These are phyloP conservation scores for Silene conica DNA, from an alignment of 148 eudicot genomes.

Conservation along the genomic window DNA sequence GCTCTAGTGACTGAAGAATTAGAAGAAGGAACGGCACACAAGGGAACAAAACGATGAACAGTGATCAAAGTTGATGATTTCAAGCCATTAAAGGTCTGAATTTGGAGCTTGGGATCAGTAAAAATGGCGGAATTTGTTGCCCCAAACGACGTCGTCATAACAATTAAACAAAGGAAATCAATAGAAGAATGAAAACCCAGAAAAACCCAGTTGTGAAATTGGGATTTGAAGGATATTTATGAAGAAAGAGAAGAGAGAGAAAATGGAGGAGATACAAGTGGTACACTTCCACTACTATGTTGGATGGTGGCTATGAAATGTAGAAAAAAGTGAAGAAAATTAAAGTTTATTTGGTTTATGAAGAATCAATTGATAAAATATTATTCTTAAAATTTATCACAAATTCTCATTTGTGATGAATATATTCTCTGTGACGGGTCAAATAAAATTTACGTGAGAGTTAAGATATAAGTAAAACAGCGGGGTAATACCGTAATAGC, in stretches of 20 bases:
- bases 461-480: too few relatives aligned
- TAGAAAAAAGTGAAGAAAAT: neutral
- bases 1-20: constrained; percentile 47
- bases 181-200: constrained; percentile 11
- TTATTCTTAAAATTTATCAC: too few relatives aligned
- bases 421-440: too few relatives aligned
- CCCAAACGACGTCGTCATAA: constrained; percentile 62
- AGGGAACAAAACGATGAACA: constrained; percentile 24
- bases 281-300: constrained; percentile 2
- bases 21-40: constrained; percentile 33
- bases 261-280: constrained; percentile 4
- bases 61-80: constrained; percentile 30
- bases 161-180: neutral
- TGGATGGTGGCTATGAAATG: constrained; percentile 23
- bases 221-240: constrained; percentile 5
- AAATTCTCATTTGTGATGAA: too few relatives aligned
- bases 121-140: constrained; percentile 40
- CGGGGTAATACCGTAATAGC: too few relatives aligned
- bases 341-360: neutral
- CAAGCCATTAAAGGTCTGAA: constrained; percentile 44
- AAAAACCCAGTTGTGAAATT: constrained; percentile 9
- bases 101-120: constrained; percentile 42
- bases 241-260: constrained; percentile 19
- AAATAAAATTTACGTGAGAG: too few relatives aligned
- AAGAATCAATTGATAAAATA: too few relatives aligned